Base-by-base conservation (phyloP, 108 stramenopile species). In the Craspedostauros australis region DNA sequence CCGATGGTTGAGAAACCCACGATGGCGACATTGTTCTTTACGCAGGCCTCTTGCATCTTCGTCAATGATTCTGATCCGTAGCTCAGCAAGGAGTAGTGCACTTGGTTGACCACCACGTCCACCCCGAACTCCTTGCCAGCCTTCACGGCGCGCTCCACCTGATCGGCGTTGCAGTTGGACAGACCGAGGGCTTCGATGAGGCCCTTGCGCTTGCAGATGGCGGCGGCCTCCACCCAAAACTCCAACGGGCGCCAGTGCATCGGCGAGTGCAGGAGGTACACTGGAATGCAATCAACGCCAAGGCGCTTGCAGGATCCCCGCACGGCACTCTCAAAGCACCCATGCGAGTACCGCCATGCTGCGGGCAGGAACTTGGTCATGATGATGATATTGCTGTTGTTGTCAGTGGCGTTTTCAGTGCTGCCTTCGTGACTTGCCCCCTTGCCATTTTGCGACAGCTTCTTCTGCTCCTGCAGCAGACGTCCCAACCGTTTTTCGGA, bases 301-400 rank as follows among this genome's bases (percentile, higher is more conserved):
- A 86, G 36, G 19, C 80, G 73, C 37, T 64, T 39, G 44, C 72
- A 70, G 12, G 80, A 81, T 2, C 43, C 76, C 14, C 75, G 61
- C 3, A 86, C 50, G 39, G 79, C 76, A 20, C 51, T 23, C 28
- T 80, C 78, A 51, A 84, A 80, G 16, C 54, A 53, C 7, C 29
- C 31, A 19, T 77, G 72, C 12, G 66, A 63, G 27, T 28, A 86
- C 20, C 81, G 64, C 85, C 85, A 86, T 4, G 77, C 73, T 0
- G 58, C 74, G 7, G 80, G 80, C 21, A 86, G 49, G 49, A 79
- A 86, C 41, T 86, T 86, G 36, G 85, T 79, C 61, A 77, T 77
- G 44, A 78, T 15, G 19, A 81, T 45, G 14, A 60, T 39, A n/a
- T n/a, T n/a, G n/a, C 23, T 21, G 39, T 55, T 27, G 15, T 57